Percentiles rank a stretch among this genome's conserved stretches.
Evolutionary conservation across 805 yeast species (phyloP).

Genomic region (Alloascoidea hylecoeti): DNA sequence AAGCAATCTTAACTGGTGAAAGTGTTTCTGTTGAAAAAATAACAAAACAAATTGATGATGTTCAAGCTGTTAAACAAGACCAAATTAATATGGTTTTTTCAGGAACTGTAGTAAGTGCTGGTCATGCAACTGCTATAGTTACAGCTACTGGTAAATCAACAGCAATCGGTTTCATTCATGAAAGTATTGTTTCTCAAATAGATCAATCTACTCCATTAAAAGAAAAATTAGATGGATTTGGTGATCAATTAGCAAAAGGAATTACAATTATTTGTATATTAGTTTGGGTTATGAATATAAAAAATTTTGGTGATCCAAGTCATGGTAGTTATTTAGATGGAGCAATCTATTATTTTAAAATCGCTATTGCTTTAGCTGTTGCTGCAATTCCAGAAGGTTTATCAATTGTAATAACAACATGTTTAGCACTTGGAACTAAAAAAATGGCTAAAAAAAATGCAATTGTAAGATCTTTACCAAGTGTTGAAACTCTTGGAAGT

Average conservation of each 20-base stretch:
- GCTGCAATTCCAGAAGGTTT: conserved; percentile 99
- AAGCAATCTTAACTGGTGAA: conserved; percentile 23
- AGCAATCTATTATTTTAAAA: conserved; percentile 35
- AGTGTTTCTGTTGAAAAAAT: conserved; percentile 23
- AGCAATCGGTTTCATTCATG: conserved; percentile 26
- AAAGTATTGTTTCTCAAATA: conserved; percentile 21
- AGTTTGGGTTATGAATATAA: conserved; percentile 28
- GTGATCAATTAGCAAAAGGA: conserved; percentile 26
- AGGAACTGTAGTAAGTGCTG: conserved; percentile 26
- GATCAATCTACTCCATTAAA: conserved; percentile 21
- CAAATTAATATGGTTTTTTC: conserved; percentile 16
- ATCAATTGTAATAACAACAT: conserved; percentile 96
- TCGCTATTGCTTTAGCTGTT: conserved; percentile 67
- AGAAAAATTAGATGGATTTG: conserved; percentile 22
- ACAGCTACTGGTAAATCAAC: conserved; percentile 24
- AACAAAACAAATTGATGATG: conserved; percentile 13
- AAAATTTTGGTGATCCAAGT: conserved; percentile 24
- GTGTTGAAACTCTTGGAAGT: conserved; percentile 90
- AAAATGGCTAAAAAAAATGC: conserved; percentile 94
- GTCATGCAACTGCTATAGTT: conserved; percentile 26
- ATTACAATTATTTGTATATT: conserved; percentile 30
- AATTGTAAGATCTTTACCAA: conserved; percentile 85
- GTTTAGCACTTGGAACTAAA: conserved; percentile 88
- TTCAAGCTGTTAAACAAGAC: conserved; percentile 22
- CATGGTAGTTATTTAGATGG: conserved; percentile 28